Conservation (phyloP, 257 asterid species). For the Hygrophila difformis region DNA sequence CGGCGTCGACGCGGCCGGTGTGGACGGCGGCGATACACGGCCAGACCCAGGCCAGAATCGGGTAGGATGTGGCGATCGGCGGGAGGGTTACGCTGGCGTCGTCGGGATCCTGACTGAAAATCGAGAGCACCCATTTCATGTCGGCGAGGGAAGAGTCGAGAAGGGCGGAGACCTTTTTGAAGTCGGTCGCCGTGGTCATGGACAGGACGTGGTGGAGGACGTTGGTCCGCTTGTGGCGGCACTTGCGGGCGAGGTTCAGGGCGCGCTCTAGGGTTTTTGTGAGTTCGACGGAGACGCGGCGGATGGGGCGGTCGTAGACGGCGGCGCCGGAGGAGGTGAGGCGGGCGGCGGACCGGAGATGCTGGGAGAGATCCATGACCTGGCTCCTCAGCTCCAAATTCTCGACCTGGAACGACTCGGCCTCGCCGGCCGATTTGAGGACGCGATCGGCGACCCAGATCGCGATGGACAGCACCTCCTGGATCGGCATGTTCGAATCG, state of each 20-base stretch:
- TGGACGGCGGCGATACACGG: conserved; percentile 38
- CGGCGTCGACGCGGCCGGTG: conserved; percentile 46
- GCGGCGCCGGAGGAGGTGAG: conserved; percentile 27
- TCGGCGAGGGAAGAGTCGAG: conserved; percentile 42
- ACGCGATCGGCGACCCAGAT: conserved; percentile 44
- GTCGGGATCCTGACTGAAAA: conserved; percentile 25
- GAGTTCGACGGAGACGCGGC: conserved; percentile 36
- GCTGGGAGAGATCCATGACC: conserved; percentile 30
- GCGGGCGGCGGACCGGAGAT: conserved; percentile 46
- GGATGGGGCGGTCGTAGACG: conserved; percentile 56
- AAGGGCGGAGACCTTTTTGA: conserved; percentile 26
- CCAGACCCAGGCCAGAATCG: conserved; percentile 54
- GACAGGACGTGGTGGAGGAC: conserved; percentile 47
- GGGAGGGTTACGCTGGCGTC: conserved; percentile 26
- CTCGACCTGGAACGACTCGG: conserved; percentile 42
- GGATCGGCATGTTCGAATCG: conserved; percentile 39
- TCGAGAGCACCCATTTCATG: conserved; percentile 38
- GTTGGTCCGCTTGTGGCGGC: conserved; percentile 37
- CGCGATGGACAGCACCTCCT: conserved; percentile 37
- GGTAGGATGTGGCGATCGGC: conserved; percentile 43
- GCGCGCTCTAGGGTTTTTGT: conserved; percentile 42
- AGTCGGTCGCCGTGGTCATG: conserved; percentile 46
- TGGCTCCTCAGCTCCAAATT: conserved; percentile 32
- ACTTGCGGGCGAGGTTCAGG: conserved; percentile 31
- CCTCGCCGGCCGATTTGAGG: conserved; percentile 37